Evolutionary conservation across 805 yeast genomes (phyloP).

Genomic region (Candida ovalis): DNA sequence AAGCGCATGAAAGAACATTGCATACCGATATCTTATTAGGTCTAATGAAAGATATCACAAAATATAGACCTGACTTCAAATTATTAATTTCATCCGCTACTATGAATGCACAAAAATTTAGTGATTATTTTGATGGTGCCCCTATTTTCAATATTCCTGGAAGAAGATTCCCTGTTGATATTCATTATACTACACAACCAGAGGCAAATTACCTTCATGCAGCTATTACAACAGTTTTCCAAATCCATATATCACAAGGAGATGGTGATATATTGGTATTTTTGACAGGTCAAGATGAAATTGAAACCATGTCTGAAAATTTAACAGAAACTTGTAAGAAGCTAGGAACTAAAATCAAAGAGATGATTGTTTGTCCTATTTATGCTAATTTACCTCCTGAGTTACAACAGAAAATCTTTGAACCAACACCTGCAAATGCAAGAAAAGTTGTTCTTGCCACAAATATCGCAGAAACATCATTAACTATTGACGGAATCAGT

Average conservation of each 20-base stretch:
- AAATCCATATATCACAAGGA: conserved; percentile 69
- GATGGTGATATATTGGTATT: conserved; percentile 88
- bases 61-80: conserved; percentile 63
- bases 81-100: conserved; percentile 91
- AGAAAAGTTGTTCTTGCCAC: conserved; percentile 93
- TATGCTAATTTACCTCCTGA: conserved; percentile 91
- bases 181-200: conserved; percentile 78
- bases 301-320: conserved; percentile 74
- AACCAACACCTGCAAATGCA: conserved; percentile 73
- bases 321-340: conserved; percentile 60
- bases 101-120: conserved; percentile 83
- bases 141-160: conserved; percentile 92
- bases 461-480: conserved; percentile 94
- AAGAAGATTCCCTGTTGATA: conserved; percentile 85
- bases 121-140: conserved; percentile 74
- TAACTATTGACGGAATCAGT: conserved; percentile 93
- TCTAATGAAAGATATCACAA: conserved; percentile 64
- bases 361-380: conserved; percentile 75
- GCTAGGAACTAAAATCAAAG: conserved; percentile 57
- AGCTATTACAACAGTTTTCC: conserved; percentile 81
- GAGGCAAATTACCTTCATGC: conserved; percentile 91
- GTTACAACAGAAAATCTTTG: conserved; percentile 75
- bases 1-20: conserved; percentile 94
- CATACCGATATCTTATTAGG: conserved; percentile 86
- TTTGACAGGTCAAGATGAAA: conserved; percentile 95